These are phyloP conservation scores for Saturnispora diversa DNA, from an alignment of 805 yeast species.

Conservation along the genomic window DNA sequence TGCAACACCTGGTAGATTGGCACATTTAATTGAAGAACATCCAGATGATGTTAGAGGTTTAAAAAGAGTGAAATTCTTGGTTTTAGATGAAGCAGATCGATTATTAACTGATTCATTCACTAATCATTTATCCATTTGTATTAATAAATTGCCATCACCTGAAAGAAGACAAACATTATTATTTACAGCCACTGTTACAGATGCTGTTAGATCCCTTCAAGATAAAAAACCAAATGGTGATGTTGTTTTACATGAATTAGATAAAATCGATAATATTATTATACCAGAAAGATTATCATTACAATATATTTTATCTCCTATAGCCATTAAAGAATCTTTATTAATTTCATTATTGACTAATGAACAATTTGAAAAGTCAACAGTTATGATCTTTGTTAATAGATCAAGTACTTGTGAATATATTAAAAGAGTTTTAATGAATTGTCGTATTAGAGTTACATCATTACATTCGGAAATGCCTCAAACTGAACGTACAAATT, in stretches of 20 bases:
- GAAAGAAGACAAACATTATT: conserved; percentile 75
- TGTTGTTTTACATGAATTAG: conserved; percentile 68
- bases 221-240: conserved; percentile 43
- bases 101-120: conserved; percentile 78
- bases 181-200: conserved; percentile 95
- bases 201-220: conserved; percentile 74
- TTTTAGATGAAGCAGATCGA: conserved; percentile 94
- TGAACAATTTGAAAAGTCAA: conserved; percentile 53
- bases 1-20: conserved; percentile 95
- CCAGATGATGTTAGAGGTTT: conserved; percentile 80
- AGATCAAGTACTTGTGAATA: conserved; percentile 86
- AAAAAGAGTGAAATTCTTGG: conserved; percentile 69
- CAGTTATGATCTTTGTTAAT: conserved; percentile 85
- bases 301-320: conserved; percentile 69
- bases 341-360: conserved; percentile 58
- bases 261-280: conserved; percentile 63
- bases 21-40: conserved; percentile 81
- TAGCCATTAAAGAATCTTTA: conserved; percentile 85
- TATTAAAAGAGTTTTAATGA: conserved; percentile 64
- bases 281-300: conserved; percentile 67
- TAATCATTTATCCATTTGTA: conserved; percentile 65
- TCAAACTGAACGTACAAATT: conserved; percentile 82
- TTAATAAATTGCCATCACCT: conserved; percentile 63
- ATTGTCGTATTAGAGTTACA: conserved; percentile 72
- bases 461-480: conserved; percentile 93